Evolutionary conservation across 371 early-diverging fungal species (phyloP).

Genomic region (Rhizopus delemar): DNA sequence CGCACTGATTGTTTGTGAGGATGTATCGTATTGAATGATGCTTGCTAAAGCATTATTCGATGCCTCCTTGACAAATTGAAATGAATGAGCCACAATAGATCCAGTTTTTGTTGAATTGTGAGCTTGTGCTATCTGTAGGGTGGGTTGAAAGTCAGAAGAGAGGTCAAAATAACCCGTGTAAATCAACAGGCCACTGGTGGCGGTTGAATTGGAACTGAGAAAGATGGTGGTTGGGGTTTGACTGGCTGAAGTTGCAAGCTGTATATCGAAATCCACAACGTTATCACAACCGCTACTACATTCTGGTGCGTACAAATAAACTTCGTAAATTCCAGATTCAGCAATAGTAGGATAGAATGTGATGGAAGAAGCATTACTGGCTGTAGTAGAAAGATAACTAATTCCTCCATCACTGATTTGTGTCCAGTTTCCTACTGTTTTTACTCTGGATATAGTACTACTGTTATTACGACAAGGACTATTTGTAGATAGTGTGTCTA

Average conservation of each 20-base stretch:
- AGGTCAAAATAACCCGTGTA: conserved; percentile 54
- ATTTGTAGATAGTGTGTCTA: conserved; percentile 31
- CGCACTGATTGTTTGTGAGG: conserved; percentile 8
- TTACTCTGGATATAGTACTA: conserved; percentile 9
- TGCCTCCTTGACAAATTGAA: conserved; percentile 57
- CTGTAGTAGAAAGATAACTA: not conserved
- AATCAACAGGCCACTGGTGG: conserved; percentile 25
- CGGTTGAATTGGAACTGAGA: conserved; percentile 28
- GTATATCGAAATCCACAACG: conserved; percentile 39
- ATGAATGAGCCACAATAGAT: conserved; percentile 49
- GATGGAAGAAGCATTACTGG: conserved; percentile 25
- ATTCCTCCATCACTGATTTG: not conserved
- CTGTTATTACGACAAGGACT: conserved; percentile 21
- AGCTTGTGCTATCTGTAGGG: conserved; percentile 38
- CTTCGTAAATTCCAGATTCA: conserved; percentile 68
- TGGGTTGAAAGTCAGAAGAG: conserved; percentile 52
- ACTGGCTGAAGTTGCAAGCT: conserved; percentile 29
- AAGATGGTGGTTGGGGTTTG: conserved; percentile 34
- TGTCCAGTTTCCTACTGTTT: conserved; percentile 11
- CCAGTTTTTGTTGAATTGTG: conserved; percentile 33
- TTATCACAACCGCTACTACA: conserved; percentile 55
- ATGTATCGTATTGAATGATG: conserved; percentile 33
- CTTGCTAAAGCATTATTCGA: conserved; percentile 34
- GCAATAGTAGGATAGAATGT: conserved; percentile 59
- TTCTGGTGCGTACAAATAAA: conserved; percentile 61